Evolutionary conservation across 768 basidiomycete genomes (phyloP), one percentile per base, ranked within the genome.

Genomic region (Rhodosporidiobolus odoratus): DNA sequence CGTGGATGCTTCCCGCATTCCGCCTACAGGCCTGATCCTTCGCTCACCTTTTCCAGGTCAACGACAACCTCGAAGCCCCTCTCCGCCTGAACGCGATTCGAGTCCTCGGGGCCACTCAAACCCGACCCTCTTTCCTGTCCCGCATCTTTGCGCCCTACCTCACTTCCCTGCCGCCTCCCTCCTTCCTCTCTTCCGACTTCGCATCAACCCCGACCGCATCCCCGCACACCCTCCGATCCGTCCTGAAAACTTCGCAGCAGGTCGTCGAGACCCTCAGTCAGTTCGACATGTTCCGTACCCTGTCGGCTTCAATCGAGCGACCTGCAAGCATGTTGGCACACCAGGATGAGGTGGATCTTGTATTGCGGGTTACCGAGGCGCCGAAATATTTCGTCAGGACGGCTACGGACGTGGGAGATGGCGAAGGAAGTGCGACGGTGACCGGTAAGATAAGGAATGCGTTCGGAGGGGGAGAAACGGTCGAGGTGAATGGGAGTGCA

Each of bases 401-500:
- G 4, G 84, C 90, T 8, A 97, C 94, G 5, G 93, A 97, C 77
- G 82, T 97, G 10, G 95, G 96, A 6, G 92, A 95, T 69, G 89
- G 88, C 59, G 96, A 97, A 79, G 95, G 91, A 17, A 92, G 82
- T 65, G 92, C 92, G 92, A 89, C 88, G 64, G 85, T 88, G 48
- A 90, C 88, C 9, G 92, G 86, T 12, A 86, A 89, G 60, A 80
- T 97, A 48, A 84, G 90, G 21, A 98, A 98, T 79, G 85, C 89
- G 8, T 89, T 98, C 75, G 95, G 95, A 34, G 90, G 92, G 12
- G 95, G 89, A 23, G 95, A 99, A 79, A 85, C 86, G 0, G 82
- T 98, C 59, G 89, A 91, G 76, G 91, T 88, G 21, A 89, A 89
- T 62, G 79, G 90, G 17, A 86, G 93, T 1, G 82, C 89, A 25